Evolutionary conservation across 345 rosid species (phyloP).

Genomic region (Noccaea caerulescens): DNA sequence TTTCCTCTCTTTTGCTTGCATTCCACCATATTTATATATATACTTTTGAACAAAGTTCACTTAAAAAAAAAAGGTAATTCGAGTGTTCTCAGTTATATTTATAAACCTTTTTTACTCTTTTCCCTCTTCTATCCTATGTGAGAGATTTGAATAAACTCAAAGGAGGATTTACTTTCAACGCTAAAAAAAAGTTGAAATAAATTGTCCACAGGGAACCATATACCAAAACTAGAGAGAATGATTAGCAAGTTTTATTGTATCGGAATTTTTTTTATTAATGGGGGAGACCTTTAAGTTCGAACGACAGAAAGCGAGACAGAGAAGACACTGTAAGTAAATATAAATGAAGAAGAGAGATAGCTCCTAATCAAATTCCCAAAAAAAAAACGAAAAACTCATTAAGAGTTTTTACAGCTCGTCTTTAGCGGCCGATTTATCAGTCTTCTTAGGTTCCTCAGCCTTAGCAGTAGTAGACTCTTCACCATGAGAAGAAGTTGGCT

Average conservation of each 20-base stretch:
- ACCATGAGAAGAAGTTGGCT: slow-evolving; percentile 31
- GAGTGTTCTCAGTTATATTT: too few relatives aligned
- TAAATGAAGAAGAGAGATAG: neutral
- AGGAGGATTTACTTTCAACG: too few relatives aligned
- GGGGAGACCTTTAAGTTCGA: neutral
- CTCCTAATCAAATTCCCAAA: slow-evolving; percentile 28
- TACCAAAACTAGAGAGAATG: neutral
- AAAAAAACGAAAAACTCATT: neutral
- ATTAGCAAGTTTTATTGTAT: neutral
- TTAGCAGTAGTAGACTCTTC: slow-evolving; percentile 34
- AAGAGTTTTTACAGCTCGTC: slow-evolving; percentile 63
- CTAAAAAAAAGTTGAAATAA: too few relatives aligned
- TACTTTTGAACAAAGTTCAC: too few relatives aligned
- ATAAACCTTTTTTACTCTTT: too few relatives aligned
- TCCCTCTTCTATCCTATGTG: too few relatives aligned
- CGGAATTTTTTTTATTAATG: slow-evolving; percentile 11
- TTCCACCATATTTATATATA: too few relatives aligned
- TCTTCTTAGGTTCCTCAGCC: slow-evolving; percentile 32
- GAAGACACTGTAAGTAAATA: neutral
- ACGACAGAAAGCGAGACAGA: slow-evolving; percentile 2
- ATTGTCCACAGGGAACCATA: too few relatives aligned
- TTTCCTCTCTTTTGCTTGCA: too few relatives aligned
- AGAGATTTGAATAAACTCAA: too few relatives aligned
- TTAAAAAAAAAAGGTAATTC: too few relatives aligned
- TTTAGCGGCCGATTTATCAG: slow-evolving; percentile 43